Base-by-base conservation (phyloP, 2,329 filamentous ascomycete genomes). In the Thielaviopsis cerberus region DNA sequence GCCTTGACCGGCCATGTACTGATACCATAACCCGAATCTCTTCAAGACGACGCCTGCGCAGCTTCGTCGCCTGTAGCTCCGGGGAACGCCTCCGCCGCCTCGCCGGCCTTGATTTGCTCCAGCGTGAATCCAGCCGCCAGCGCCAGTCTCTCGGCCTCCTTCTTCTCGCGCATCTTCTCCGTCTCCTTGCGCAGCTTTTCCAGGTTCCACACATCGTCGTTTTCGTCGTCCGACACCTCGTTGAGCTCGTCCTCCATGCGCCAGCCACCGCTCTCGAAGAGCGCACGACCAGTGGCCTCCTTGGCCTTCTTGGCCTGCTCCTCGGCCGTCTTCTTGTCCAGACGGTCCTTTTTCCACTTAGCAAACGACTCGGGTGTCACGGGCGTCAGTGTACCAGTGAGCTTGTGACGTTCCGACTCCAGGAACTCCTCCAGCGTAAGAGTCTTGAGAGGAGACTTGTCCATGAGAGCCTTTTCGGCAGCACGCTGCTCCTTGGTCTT, bases 191-290 rank as follows among this genome's bases (percentile, higher is more conserved):
- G 80, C 68, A 97, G 72, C 61, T 83, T 88, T 65, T 88, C 83
- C 65, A 96, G 71, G 66, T 95, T 94, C 82, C 83, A 96, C 5
- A 73, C 71, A 37, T 70, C 75, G 61, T 73, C 72, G 20, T 74
- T 71, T n/a, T 79, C 78, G 50, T 80, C 78, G 15, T 81, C 82
- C 11, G 82, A 82, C 20, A 81, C 81, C 2, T 74, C 76, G 0
- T 79, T 81, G 30, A 78, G 79, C 37, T 84, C 83, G 53, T 79
- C 79, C 51, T 79, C 79, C 25, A 79, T 79, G 61, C 82, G 76
- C 91, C 91, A 98, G 69, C 94, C 90, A 66, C 92, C 92, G 70
- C 89, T 92, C 73, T 98, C 92, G 69, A 98, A 98, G 72, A 98
- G 77, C 7, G 89, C 88, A 73, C 90, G 82, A 66, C 92, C 92